Evolutionary conservation across 495 filamentous ascomycete genomes (phyloP).

Genomic region (Clohesyomyces aquaticus): DNA sequence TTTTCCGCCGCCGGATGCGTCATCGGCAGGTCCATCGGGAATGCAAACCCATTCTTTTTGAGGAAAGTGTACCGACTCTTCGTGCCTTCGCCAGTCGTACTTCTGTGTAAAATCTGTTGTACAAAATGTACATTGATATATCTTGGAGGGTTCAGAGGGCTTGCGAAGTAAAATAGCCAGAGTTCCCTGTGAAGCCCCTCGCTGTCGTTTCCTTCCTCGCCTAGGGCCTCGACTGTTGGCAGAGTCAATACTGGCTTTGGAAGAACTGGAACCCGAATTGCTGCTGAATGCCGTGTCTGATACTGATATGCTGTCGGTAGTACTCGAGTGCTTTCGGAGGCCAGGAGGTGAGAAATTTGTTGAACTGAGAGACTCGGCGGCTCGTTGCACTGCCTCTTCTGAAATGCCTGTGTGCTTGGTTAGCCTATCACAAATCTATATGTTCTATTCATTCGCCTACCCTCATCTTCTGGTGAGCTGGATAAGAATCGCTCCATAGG

Average conservation of each 20-base stretch:
- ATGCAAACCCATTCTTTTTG: constrained; percentile 38
- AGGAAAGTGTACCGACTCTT: constrained; percentile 40
- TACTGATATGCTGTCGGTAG: constrained; percentile 21
- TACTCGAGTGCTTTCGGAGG: background rate
- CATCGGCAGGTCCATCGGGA: constrained; percentile 14
- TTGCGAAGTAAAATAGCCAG: constrained; percentile 4
- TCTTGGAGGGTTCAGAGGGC: constrained; percentile 20
- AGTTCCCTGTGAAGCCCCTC: constrained; percentile 11
- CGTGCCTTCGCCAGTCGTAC: constrained; percentile 38
- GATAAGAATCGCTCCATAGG: constrained; percentile 37
- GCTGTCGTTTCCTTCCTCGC: constrained; percentile 31
- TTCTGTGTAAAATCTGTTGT: constrained; percentile 32
- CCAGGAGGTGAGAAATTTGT: background rate
- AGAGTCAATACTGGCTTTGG: constrained; percentile 31
- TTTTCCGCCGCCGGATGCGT: background rate
- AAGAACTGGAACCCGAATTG: constrained; percentile 24
- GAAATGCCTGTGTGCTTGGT: no score
- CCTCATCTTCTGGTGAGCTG: constrained; percentile 38
- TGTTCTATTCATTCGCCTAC: no score
- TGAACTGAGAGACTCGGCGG: constrained; percentile 1
- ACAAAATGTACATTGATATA: constrained; percentile 38
- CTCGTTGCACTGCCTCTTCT: constrained; percentile 25
- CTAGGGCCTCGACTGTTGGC: constrained; percentile 26
- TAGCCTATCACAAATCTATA: no score
- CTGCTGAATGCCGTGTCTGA: constrained; percentile 17